These are phyloP conservation scores for Fusarium denticulatum DNA, from an alignment of 2,329 filamentous ascomycete genomes.

Conservation along the genomic window DNA sequence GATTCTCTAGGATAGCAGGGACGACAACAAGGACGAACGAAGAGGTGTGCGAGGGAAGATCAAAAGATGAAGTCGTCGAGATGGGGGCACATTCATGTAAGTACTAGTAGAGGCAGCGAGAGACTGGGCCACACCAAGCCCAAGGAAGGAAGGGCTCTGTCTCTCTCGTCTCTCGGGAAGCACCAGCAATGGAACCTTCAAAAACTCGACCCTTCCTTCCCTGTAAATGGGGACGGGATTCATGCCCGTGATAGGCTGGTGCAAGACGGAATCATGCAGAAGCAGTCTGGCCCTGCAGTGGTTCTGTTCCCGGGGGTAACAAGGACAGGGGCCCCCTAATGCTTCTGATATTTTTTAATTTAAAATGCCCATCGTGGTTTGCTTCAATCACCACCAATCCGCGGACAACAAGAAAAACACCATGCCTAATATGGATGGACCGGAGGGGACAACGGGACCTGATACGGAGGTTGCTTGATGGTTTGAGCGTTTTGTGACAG, in stretches of 20 bases:
- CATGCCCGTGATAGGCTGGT: slow-evolving; percentile 32
- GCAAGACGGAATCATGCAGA: slow-evolving; percentile 22
- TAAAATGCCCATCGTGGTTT: slow-evolving; percentile 26
- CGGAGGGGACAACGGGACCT: slow-evolving; percentile 9
- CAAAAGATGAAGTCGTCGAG: slow-evolving; percentile 11
- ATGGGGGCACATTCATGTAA: slow-evolving; percentile 29
- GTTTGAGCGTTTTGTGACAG: slow-evolving; percentile 5
- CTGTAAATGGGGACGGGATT: slow-evolving; percentile 23
- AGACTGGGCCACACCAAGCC: slow-evolving; percentile 15
- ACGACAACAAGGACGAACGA: slow-evolving; percentile 25
- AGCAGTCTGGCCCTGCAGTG: slow-evolving; percentile 7
- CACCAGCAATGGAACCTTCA: slow-evolving; percentile 9
- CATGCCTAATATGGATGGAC: slow-evolving; percentile 27
- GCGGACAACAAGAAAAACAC: background rate
- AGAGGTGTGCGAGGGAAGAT: slow-evolving; percentile 22
- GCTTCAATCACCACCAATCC: slow-evolving; percentile 31
- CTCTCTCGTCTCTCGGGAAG: slow-evolving; percentile 18
- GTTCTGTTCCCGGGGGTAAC: background rate
- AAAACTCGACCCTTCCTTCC: slow-evolving; percentile 14
- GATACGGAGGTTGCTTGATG: background rate
- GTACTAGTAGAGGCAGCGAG: slow-evolving; percentile 6
- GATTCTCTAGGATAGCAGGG: slow-evolving; percentile 32
- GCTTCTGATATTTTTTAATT: slow-evolving; percentile 33
- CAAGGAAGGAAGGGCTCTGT: slow-evolving; percentile 24
- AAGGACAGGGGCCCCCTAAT: slow-evolving; percentile 22